phyloP scores from a whole-genome alignment of 192 early-diverging fungal genomes.

The Geosiphon pyriformis region DNA sequence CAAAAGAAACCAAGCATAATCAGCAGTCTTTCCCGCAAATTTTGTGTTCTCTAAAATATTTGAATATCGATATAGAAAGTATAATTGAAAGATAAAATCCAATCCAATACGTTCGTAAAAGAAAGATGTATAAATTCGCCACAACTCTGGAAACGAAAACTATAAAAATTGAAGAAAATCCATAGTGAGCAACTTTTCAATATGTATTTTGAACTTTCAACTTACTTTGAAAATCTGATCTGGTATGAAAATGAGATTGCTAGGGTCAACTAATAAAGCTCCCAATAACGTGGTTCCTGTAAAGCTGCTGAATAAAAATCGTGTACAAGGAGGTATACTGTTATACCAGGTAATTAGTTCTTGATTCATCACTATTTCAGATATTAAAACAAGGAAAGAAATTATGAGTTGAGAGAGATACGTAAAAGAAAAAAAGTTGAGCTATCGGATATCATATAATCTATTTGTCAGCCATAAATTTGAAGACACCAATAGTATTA shows the following conservation, averaged over 20 bases:
- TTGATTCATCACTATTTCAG: background rate
- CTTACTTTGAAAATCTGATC: background rate
- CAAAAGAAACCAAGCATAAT: constrained; percentile 73
- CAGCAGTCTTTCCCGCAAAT: constrained; percentile 64
- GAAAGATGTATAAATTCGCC: constrained; percentile 71
- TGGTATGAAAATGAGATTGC: background rate
- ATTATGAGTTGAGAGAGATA: no score
- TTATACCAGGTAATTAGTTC: constrained; percentile 7
- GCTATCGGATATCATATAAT: no score
- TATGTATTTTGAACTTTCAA: no score
- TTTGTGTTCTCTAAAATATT: constrained; percentile 60
- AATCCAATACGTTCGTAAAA: constrained; percentile 51
- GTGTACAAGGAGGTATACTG: constrained; percentile 1
- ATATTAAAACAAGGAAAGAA: no score
- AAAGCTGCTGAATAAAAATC: constrained; percentile 18
- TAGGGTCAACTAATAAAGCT: background rate
- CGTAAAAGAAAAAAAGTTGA: no score
- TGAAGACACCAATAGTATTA: no score
- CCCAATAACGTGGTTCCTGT: background rate
- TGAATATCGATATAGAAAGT: constrained; percentile 72
- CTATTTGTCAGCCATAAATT: no score
- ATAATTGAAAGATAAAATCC: constrained; percentile 58
- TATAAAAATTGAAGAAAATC: no score
- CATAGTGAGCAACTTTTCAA: no score
- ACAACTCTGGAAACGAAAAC: constrained; percentile 43